Base-by-base conservation (phyloP, 208 protist species). In the Crithidia sp. region DNA sequence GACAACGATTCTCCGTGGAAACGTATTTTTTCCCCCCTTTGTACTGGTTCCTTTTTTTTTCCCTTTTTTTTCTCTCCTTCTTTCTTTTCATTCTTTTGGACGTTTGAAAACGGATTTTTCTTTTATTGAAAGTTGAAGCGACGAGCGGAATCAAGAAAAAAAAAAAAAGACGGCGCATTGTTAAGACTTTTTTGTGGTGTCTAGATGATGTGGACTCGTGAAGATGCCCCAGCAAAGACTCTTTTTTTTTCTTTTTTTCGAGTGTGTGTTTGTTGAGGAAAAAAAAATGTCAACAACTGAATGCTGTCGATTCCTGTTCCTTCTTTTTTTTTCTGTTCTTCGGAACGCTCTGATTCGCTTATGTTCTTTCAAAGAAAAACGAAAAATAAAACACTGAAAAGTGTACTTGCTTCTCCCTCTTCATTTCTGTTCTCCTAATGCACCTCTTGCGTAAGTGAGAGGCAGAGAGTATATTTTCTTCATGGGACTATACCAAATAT, bases 381-480 rank as follows among this genome's bases (percentile, higher is more conserved):
- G n/a, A 71, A 53, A 53, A 71, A n/a, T 36, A 37, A 55, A 54
- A 57, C 13, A 53, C 10, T 6, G 60, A 53, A 44, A 71, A 64
- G 8, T 49, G 45, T 49, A 13, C 45, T 49, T 7, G 45, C 45
- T 13, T 49, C 45, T 49, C 45, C 12, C 45, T 49, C 45, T 49
- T 13, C 45, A 7, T 49, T 49, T 49, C 45, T 49, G 9, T 7
- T 49, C 45, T 49, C 45, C 45, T 49, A 14, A 49, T 14, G 45
- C 45, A 49, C 45, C 9, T 7, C 45, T 49, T 28, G 28, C 28
- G 28, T 28, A 28, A 28, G 45, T 49, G 45, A 49, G 12, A 49
- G 45, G 9, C 9, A 49, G 7, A 13, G 45, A 13, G 7, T 49
- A 14, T 7, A 14, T 13, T 13, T 49, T 7, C 45, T 49, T 7